These are phyloP conservation scores for Nannochloropsis granulata DNA, from an alignment of 108 stramenopile genomes.

Conservation along the genomic window DNA sequence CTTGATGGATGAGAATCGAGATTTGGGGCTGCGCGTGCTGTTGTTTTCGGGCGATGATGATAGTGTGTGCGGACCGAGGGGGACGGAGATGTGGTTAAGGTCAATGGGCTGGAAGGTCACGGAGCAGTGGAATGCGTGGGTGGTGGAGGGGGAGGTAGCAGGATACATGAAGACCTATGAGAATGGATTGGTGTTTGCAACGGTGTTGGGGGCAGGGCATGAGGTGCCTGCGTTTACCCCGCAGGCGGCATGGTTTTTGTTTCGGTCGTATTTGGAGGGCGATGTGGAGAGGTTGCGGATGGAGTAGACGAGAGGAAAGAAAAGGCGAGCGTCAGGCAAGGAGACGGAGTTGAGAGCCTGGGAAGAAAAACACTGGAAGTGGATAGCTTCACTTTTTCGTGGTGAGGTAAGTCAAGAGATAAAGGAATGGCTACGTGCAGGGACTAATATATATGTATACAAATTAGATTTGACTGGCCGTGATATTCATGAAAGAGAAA, in stretches of 20 bases:
- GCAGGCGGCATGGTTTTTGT: constrained; percentile 42
- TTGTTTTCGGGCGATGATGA: neutral
- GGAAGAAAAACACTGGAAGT: no score
- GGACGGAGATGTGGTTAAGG: constrained; percentile 46
- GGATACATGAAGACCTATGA: constrained; percentile 49
- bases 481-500: no score
- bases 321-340: neutral
- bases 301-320: neutral
- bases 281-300: neutral
- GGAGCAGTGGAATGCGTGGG: constrained; percentile 40
- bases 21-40: neutral
- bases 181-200: constrained; percentile 41
- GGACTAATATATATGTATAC: no score
- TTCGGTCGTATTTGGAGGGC: constrained; percentile 30
- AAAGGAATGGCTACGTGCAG: no score
- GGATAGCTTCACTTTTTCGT: no score
- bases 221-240: constrained; percentile 57
- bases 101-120: constrained; percentile 28
- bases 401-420: no score
- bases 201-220: constrained; percentile 57
- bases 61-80: constrained; percentile 34
- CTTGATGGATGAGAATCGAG: neutral
- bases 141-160: constrained; percentile 41
- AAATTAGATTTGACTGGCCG: no score
- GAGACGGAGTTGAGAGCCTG: neutral